Base-by-base conservation (phyloP, 768 basidiomycete genomes). In the Pisolithus marmoratus region DNA sequence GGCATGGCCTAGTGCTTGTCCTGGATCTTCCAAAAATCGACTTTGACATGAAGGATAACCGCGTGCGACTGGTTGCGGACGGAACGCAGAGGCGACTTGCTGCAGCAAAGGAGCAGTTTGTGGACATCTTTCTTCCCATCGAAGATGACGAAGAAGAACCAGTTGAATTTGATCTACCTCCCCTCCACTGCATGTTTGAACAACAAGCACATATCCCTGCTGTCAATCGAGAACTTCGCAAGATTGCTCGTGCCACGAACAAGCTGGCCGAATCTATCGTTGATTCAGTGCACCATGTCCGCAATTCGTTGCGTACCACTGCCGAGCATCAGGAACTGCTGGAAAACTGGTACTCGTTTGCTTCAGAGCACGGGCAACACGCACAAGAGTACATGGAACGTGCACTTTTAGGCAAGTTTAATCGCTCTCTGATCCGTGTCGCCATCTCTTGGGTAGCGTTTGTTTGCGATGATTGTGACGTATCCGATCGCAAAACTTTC, bases 391-490 rank as follows among this genome's bases (percentile, higher is more conserved):
- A 89, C 65, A 90, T 96, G 85, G 93, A 95, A 59, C 79, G 79
- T 15, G 63, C 80, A 0, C 75, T 82, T 0, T 66, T 85, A 49
- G 72, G 78, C 58, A 85, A 87, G 58, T 95, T 96, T 70, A 87
- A 89, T 63, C 81, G 87, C 7, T 77, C 87, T 4, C 76, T 97
- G 31, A 87, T 94, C 68, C 86, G 84, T 54, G 80, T 98, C 48
- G 92, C 94, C 9, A 97, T 98, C 60, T 88, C 90, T 12, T 99
- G 95, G 95, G 91, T 98, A 31, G 87, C 93, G 41, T 98, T 99
- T 75, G 95, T 98, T 57, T 96, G 93, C 71, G 94, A 97, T 63
- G 91, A 94, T 60, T 99, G 96, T 71, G 90, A 96, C 60, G 93
- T 94, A 8, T 87, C 90, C 31, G 94, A 98, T 67, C 81, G 92